Conservation (phyloP, 73 alveolate species). For the Paramecium sexaurelia region DNA sequence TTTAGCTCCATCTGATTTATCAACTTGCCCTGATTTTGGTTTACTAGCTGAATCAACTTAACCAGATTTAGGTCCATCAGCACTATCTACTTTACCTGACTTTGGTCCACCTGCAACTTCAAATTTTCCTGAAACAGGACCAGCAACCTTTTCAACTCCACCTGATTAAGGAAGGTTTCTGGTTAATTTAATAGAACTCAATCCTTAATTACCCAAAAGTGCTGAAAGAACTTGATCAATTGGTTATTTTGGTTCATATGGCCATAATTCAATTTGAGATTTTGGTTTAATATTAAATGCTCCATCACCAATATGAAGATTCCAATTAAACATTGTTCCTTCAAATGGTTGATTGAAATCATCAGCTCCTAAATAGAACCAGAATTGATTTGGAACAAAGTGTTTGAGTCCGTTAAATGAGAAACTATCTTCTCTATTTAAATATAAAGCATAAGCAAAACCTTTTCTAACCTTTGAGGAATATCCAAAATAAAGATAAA, state of each 20-base stretch:
- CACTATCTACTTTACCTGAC: background rate
- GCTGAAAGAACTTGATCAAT: conserved; percentile 18
- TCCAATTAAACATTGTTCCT: conserved; percentile 49
- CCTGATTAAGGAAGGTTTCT: conserved; percentile 1
- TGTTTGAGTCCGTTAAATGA: background rate
- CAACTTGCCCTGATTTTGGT: conserved; percentile 24
- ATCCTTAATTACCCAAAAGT: conserved; percentile 41
- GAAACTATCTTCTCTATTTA: conserved; percentile 39
- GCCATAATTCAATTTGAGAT: conserved; percentile 42
- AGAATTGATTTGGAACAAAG: conserved; percentile 45
- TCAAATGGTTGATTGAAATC: background rate
- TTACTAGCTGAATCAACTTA: background rate
- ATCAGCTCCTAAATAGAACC: conserved; percentile 54
- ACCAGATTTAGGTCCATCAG: conserved; percentile 39
- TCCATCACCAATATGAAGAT: conserved; percentile 49
- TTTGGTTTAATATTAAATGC: conserved; percentile 35
- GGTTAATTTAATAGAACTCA: conserved; percentile 23
- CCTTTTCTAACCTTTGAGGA: background rate
- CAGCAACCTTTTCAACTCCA: background rate
- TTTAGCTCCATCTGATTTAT: background rate
- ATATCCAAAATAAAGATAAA: conserved; percentile 36
- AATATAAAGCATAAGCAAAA: conserved; percentile 16
- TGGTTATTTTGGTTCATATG: conserved; percentile 26
- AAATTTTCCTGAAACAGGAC: conserved; percentile 48
- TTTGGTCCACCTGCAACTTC: conserved; percentile 18